Percentiles rank a stretch among this genome's conserved stretches.
Conservation (phyloP, 768 basidiomycete genomes). For the Leccinellum albellum region DNA sequence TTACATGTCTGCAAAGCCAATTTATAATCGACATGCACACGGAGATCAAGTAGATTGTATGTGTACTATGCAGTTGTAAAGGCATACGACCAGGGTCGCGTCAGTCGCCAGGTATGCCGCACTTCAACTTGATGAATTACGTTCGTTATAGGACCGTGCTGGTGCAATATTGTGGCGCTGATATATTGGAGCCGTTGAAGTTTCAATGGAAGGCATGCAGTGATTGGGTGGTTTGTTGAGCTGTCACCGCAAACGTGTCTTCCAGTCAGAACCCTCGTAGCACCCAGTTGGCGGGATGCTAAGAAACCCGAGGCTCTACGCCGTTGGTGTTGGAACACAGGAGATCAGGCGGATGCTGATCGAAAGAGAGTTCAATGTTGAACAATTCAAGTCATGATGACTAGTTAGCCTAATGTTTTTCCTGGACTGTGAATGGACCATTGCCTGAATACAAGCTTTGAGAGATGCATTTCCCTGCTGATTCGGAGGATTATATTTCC, state of each 20-base stretch:
- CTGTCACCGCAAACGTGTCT: not conserved
- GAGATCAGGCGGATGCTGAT: conserved; percentile 94
- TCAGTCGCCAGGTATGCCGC: conserved; percentile 68
- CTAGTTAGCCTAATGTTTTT: not conserved
- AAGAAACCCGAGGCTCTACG: conserved; percentile 77
- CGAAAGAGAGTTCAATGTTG: conserved; percentile 89
- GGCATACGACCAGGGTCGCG: conserved; percentile 76
- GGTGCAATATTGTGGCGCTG: conserved; percentile 92
- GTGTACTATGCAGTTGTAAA: conserved; percentile 91
- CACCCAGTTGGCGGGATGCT: conserved; percentile 86
- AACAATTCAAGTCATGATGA: conserved; percentile 43
- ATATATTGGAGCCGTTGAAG: conserved; percentile 88
- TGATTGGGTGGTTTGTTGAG: conserved; percentile 68
- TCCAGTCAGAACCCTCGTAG: conserved; percentile 48
- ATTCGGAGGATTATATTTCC: not conserved
- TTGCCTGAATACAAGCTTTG: not conserved
- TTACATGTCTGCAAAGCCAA: conserved; percentile 47
- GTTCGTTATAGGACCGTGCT: conserved; percentile 70
- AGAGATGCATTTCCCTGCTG: not conserved
- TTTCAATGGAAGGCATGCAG: conserved; percentile 88
- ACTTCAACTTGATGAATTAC: conserved; percentile 1
- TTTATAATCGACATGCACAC: conserved; percentile 96
- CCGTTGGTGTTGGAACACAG: conserved; percentile 95
- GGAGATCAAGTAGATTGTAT: conserved; percentile 82
- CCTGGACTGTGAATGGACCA: no score